Conservation (phyloP, 495 filamentous ascomycete genomes). For the Penicillium diatomitis region DNA sequence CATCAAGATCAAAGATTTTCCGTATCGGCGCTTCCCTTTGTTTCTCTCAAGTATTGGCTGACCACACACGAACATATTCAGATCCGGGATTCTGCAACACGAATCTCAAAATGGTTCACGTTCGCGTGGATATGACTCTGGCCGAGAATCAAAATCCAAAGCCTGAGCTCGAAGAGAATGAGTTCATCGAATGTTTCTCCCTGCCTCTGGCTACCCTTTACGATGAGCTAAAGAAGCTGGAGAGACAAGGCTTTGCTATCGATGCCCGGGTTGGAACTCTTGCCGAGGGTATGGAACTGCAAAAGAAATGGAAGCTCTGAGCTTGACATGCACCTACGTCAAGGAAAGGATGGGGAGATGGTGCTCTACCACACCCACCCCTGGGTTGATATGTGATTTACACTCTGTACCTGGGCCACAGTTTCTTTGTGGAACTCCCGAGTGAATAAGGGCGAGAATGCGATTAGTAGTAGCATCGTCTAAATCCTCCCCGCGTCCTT, state of each 20-base stretch:
- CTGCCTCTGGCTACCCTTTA: slow-evolving; percentile 58
- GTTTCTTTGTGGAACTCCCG: too few species aligned
- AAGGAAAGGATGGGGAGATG: too few species aligned
- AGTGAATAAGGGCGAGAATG: too few species aligned
- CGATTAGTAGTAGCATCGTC: too few species aligned
- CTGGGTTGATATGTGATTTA: too few species aligned
- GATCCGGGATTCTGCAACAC: slow-evolving; percentile 79
- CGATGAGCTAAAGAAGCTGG: slow-evolving; percentile 55
- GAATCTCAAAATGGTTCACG: slow-evolving; percentile 73
- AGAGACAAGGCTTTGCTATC: slow-evolving; percentile 69
- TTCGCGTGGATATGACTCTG: slow-evolving; percentile 62
- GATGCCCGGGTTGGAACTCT: slow-evolving; percentile 78
- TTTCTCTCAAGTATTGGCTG: neutral
- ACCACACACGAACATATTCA: slow-evolving; percentile 4
- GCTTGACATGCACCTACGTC: neutral
- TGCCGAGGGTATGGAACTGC: slow-evolving; percentile 77
- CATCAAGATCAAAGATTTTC: too few species aligned
- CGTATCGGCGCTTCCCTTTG: neutral
- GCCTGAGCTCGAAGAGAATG: slow-evolving; percentile 73
- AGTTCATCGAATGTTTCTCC: slow-evolving; percentile 81
- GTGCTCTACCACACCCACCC: too few species aligned
- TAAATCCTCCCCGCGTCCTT: slow-evolving; percentile 55
- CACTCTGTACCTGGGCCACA: too few species aligned
- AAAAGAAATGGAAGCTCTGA: slow-evolving; percentile 44
- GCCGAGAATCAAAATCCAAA: slow-evolving; percentile 60